Percentiles rank a stretch among this genome's conserved stretches.
Conservation (phyloP, 176 grass and related monocot species). For the Carex cristatella region DNA sequence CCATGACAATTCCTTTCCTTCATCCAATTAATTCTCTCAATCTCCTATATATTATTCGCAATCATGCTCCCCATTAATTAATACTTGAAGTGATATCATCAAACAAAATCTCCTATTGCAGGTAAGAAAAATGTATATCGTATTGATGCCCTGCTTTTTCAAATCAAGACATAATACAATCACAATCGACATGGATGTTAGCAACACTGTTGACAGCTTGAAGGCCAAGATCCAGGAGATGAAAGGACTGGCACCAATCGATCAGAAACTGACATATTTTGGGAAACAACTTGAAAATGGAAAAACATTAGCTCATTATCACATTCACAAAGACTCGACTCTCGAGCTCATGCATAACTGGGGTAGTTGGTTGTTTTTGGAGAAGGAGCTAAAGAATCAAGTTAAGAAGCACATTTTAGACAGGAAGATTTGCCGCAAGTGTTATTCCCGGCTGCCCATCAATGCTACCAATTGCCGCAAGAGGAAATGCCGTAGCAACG, state of each 20-base stretch:
- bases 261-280: not conserved
- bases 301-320: not conserved
- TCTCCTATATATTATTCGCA: too few relatives aligned
- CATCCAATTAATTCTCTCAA: too few relatives aligned
- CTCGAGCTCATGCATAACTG: not conserved
- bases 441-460: not conserved
- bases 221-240: conserved; percentile 1
- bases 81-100: too few relatives aligned
- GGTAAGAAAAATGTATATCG: not conserved
- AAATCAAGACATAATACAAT: not conserved
- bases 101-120: too few relatives aligned
- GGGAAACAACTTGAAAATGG: not conserved
- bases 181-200: not conserved
- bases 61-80: too few relatives aligned
- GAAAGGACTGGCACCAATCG: not conserved
- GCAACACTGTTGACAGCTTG: not conserved
- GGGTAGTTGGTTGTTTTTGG: not conserved
- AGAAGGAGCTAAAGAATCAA: not conserved
- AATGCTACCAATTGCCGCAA: not conserved
- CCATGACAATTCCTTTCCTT: too few relatives aligned
- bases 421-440: not conserved
- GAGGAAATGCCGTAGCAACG: not conserved
- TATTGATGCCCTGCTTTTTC: not conserved
- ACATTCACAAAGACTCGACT: not conserved
- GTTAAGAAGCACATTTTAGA: not conserved